Evolutionary conservation across 768 basidiomycete genomes (phyloP), one percentile per base, ranked within the genome.

Genomic region (Lyophyllum atratum): DNA sequence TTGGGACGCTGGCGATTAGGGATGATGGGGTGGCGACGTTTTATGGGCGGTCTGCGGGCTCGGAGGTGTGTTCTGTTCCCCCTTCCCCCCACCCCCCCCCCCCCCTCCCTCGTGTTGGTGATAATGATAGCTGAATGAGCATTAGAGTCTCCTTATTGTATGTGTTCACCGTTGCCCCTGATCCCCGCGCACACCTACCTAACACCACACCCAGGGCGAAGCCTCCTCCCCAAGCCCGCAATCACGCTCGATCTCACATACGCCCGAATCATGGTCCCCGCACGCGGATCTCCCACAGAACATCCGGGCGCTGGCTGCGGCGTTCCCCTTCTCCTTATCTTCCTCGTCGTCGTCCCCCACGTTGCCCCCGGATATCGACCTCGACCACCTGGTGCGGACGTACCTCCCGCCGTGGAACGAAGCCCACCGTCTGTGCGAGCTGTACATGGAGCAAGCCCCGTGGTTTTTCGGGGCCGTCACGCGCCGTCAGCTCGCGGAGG

Each of bases 401-500:
- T 79, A 82, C 64, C 77, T 90, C 1, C 90, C 90, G 0, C 69
- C 80, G 0, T 86, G 83, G 78, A 66, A 71, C 8, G 85, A 87
- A 34, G 84, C 85, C 0, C 74, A 70, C 44, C 78, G 82, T 29
- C 76, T 92, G 31, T 80, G 79, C 61, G 80, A 84, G n/a, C 75
- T 89, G 12, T 92, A 91, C 68, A 79, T 90, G 39, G 85, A 86
- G n/a, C 85, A 88, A 64, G 87, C 89, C 2, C 85, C 87, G 0
- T 92, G 90, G 90, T 89, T 90, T 66, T 90, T 89, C 56, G 85
- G 88, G 21, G 85, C 88, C 2, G 82, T 91, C 34, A 85, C 85
- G 2, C 74, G 77, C 43, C 75, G 74, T 15, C 89, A 92, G 59
- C 70, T 89, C 9, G 69, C 82, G n/a, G 83, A 87, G 54, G 86